Evolutionary conservation across 441 rosid species (phyloP).

Genomic region (Pelargonium australe): DNA sequence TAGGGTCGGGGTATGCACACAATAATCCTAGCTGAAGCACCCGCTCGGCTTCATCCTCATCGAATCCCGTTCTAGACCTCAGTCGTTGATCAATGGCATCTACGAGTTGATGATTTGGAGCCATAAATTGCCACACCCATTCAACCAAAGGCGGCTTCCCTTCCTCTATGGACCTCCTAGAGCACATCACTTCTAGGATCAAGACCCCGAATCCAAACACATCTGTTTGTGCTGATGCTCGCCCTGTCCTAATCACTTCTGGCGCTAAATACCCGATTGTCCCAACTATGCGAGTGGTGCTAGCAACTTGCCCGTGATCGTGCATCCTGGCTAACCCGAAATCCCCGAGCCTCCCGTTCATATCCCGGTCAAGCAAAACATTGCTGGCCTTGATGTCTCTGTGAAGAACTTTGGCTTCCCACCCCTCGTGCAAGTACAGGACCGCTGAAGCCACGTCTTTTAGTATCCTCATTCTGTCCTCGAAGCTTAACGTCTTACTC

Average conservation of each 20-base stretch:
- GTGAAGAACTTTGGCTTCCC: conserved; percentile 65
- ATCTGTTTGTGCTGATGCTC: conserved; percentile 56
- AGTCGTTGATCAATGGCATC: conserved; percentile 36
- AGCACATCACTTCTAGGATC: conserved; percentile 66
- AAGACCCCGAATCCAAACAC: conserved; percentile 58
- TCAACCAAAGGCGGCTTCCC: conserved; percentile 52
- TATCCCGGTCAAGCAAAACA: conserved; percentile 64
- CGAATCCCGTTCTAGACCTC: conserved; percentile 22
- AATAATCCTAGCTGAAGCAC: conserved; percentile 58
- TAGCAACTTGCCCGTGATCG: conserved; percentile 40
- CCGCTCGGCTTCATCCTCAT: conserved; percentile 36
- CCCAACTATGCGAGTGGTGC: conserved; percentile 65
- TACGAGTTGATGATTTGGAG: conserved; percentile 29
- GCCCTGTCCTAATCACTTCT: conserved; percentile 51
- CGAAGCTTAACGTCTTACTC: conserved; percentile 29
- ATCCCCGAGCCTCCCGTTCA: conserved; percentile 65
- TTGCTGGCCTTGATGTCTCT: conserved; percentile 78
- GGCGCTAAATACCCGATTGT: conserved; percentile 76
- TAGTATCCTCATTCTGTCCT: conserved; percentile 46
- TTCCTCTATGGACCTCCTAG: conserved; percentile 64
- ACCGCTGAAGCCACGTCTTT: conserved; percentile 62
- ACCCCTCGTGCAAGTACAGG: conserved; percentile 67
- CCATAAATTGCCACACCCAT: conserved; percentile 49
- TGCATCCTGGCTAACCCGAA: conserved; percentile 70
- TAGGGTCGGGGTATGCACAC: conserved; percentile 55